phyloP scores from a whole-genome alignment of 257 asterid genomes.

The Parsonsia alboflavescens region DNA sequence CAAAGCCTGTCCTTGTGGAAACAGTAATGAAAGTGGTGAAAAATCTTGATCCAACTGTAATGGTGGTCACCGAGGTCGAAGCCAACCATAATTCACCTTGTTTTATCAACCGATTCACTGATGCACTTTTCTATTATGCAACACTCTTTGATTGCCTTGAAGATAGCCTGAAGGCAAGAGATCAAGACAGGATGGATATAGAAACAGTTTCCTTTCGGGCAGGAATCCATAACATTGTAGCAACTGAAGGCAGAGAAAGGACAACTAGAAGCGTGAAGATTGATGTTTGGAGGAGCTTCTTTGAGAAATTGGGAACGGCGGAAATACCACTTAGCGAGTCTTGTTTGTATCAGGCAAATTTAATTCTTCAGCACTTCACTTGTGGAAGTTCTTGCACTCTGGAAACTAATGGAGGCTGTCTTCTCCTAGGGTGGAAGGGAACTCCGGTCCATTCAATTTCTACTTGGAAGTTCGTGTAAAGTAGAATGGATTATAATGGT shows the following conservation, averaged over 20 bases:
- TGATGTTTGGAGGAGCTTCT: slow-evolving; percentile 21
- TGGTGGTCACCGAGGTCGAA: slow-evolving; percentile 22
- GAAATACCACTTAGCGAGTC: slow-evolving; percentile 18
- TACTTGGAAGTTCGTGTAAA: slow-evolving; percentile 10
- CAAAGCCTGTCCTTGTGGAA: slow-evolving; percentile 32
- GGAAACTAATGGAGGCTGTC: slow-evolving; percentile 17
- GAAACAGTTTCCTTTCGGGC: slow-evolving; percentile 42
- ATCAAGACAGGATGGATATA: slow-evolving; percentile 13
- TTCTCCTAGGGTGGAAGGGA: slow-evolving; percentile 27
- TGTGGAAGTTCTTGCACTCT: slow-evolving; percentile 20
- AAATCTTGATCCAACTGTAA: slow-evolving; percentile 37
- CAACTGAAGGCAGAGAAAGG: slow-evolving; percentile 16
- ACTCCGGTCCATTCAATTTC: slow-evolving; percentile 19
- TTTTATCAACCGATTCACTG: slow-evolving; percentile 13
- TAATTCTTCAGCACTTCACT: slow-evolving; percentile 10
- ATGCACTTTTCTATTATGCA: slow-evolving; percentile 18
- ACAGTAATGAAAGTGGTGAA: slow-evolving; percentile 37
- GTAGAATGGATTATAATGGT: background rate
- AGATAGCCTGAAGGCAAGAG: slow-evolving; percentile 18
- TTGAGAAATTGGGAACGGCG: slow-evolving; percentile 17
- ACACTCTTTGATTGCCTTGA: slow-evolving; percentile 19
- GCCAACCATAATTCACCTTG: slow-evolving; percentile 29
- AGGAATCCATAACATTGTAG: slow-evolving; percentile 25
- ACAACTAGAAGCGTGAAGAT: slow-evolving; percentile 6
- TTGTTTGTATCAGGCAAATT: slow-evolving; percentile 21